Percentiles rank a stretch among this genome's conserved stretches.
These are phyloP conservation scores for Chaetomiaceae sp. DNA, from an alignment of 2,329 filamentous ascomycete species.

Conservation along the genomic window DNA sequence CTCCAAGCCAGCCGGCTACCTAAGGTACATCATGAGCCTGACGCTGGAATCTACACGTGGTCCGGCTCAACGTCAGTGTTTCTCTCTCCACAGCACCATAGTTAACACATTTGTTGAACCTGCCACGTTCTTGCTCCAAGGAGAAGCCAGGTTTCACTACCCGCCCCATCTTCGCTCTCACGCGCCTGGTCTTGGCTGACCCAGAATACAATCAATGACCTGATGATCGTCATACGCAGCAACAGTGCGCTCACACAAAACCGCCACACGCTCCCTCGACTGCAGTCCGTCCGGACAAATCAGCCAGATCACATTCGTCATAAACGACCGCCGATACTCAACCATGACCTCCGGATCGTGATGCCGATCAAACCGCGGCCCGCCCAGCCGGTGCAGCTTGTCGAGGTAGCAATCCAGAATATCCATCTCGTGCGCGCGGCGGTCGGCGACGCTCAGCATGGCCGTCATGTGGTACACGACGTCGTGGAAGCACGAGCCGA, in stretches of 20 bases:
- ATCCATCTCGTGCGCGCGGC: slow-evolving; percentile 35
- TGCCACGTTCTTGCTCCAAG: too few species aligned
- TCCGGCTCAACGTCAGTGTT: too few species aligned
- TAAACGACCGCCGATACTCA: background rate
- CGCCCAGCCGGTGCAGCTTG: slow-evolving; percentile 28
- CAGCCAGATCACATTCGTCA: background rate
- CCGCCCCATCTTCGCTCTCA: too few species aligned
- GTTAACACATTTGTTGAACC: too few species aligned
- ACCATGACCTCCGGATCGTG: background rate
- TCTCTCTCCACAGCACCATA: too few species aligned
- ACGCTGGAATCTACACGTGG: too few species aligned
- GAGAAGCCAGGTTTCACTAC: too few species aligned
- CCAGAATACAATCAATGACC: too few species aligned
- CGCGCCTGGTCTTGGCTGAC: too few species aligned
- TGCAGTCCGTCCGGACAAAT: background rate
- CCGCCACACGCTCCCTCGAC: background rate
- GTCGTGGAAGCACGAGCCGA: slow-evolving; percentile 31
- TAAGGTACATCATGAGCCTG: too few species aligned
- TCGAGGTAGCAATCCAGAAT: slow-evolving; percentile 33
- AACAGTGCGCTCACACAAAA: background rate
- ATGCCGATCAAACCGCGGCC: slow-evolving; percentile 22
- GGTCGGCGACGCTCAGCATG: slow-evolving; percentile 34
- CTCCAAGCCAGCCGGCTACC: too few species aligned
- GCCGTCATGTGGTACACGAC: slow-evolving; percentile 36
- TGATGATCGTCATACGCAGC: background rate